These are phyloP conservation scores for Nitzschia inconspicua DNA, from an alignment of 108 stramenopile genomes.

Conservation along the genomic window DNA sequence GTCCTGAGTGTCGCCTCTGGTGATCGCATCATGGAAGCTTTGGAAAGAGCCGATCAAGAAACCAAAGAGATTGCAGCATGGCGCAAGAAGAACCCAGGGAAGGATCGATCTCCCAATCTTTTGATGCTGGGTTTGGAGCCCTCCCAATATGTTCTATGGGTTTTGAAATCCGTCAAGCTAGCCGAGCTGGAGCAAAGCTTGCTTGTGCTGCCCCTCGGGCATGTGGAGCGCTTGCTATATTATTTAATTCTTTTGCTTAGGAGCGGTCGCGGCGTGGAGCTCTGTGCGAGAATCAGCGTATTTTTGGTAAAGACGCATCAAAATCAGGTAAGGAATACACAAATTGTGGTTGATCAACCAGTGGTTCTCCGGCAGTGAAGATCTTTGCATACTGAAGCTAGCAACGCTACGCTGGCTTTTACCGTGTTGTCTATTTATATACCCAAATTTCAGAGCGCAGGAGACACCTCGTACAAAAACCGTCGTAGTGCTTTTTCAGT, in stretches of 20 bases:
- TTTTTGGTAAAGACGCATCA: constrained; percentile 78
- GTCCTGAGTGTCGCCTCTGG: constrained; percentile 85
- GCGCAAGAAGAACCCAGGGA: constrained; percentile 33
- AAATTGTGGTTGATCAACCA: neutral
- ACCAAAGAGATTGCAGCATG: constrained; percentile 56
- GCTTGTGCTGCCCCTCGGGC: constrained; percentile 80
- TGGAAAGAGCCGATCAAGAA: constrained; percentile 89
- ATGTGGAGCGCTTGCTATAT: constrained; percentile 72
- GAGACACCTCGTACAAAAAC: neutral
- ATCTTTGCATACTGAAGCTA: neutral
- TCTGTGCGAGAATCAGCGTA: constrained; percentile 69
- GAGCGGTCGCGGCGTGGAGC: constrained; percentile 71
- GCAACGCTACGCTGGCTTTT: constrained; percentile 11
- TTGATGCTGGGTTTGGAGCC: constrained; percentile 86
- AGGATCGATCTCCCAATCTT: constrained; percentile 56
- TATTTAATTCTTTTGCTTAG: constrained; percentile 66
- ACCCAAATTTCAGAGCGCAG: constrained; percentile 55
- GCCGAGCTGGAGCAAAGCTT: constrained; percentile 93
- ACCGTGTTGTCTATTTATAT: constrained; percentile 23
- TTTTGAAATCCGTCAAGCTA: constrained; percentile 77
- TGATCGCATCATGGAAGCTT: constrained; percentile 92
- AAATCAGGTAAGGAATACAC: constrained; percentile 51
- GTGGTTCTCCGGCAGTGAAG: neutral
- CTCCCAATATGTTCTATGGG: constrained; percentile 78
- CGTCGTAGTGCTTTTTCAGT: neutral